Base-by-base conservation (phyloP, 306 rosid genomes). In the Parietaria judaica region DNA sequence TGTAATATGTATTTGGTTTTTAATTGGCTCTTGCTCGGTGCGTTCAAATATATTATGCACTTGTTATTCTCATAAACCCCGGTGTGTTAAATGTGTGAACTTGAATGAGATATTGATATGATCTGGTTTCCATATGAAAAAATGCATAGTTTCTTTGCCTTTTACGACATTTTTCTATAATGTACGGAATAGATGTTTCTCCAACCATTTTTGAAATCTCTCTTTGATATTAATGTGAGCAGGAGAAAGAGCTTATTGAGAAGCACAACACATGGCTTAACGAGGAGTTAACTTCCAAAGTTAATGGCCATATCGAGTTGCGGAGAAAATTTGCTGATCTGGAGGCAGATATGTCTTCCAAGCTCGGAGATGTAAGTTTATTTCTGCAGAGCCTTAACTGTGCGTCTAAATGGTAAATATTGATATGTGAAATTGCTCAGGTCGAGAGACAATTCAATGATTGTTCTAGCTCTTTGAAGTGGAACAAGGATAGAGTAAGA, bases 241-340 rank as follows among this genome's bases (percentile, higher is more conserved):
- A 92, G 99, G 99, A 92, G 84, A 92, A 92, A 68, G 96, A 88
- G 72, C 90, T 92, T 54, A 61, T 84, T 45, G 85, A 92, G 81
- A 86, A 82, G 75, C 98, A 92, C 64, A 92, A 82, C 68, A 71
- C 65, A 15, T 92, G 89, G 95, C 90, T 92, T 66, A 82, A 86
- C 44, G 88, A 92, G 58, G 96, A 88, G 80, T 72, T 92, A 72
- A 79, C 82, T 15, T 65, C 78, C 54, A 92, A 92, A 77, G 89
- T 80, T 61, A 84, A 81, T 70, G 82, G 70, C 74, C 73, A 68
- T 66, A 52, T 75, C 65, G 84, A 78, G 83, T 63, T 84, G 69
- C 95, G 95, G 16, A 82, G 79, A 66, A 74, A 69, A 39, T 75
- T 77, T 74, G 60, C 89, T 41, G 88, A 92, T 73, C 66, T 72